These are phyloP conservation scores for Closterium sp. DNA, from an alignment of 139 green algal species.

Conservation along the genomic window DNA sequence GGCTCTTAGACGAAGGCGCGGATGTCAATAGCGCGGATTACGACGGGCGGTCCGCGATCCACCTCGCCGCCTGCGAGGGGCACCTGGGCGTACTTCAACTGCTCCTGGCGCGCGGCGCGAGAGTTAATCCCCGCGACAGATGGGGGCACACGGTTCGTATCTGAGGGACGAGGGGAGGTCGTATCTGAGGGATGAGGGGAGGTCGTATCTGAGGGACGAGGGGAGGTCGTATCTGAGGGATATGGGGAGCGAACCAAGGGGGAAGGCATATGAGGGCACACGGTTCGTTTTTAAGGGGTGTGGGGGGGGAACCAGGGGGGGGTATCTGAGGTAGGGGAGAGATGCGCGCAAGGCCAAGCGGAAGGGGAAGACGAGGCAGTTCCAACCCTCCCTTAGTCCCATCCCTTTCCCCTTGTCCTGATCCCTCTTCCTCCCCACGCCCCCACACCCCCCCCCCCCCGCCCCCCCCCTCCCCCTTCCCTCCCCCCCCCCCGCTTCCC, in stretches of 20 bases:
- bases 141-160: constrained; percentile 45
- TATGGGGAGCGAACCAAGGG: too few species aligned
- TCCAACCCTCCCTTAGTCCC: too few species aligned
- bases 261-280: too few species aligned
- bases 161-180: background rate
- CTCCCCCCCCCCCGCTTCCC: too few species aligned
- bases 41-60: constrained; percentile 55
- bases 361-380: too few species aligned
- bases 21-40: constrained; percentile 52
- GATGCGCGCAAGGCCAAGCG: too few species aligned
- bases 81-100: constrained; percentile 23
- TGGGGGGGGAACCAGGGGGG: background rate
- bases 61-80: constrained; percentile 56
- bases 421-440: background rate
- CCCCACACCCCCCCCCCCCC: too few species aligned
- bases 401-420: background rate
- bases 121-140: constrained; percentile 50
- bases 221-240: background rate
- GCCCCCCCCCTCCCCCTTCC: background rate
- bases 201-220: background rate
- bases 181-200: background rate
- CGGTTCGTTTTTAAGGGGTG: too few species aligned
- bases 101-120: constrained; percentile 31
- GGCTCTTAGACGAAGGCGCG: constrained; percentile 17
- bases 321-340: too few species aligned